A percentile compares a stretch with the other conserved stretches of the same genome.
These are phyloP conservation scores for Pleurotus cornucopiae DNA, from an alignment of 768 basidiomycete genomes.

Conservation along the genomic window DNA sequence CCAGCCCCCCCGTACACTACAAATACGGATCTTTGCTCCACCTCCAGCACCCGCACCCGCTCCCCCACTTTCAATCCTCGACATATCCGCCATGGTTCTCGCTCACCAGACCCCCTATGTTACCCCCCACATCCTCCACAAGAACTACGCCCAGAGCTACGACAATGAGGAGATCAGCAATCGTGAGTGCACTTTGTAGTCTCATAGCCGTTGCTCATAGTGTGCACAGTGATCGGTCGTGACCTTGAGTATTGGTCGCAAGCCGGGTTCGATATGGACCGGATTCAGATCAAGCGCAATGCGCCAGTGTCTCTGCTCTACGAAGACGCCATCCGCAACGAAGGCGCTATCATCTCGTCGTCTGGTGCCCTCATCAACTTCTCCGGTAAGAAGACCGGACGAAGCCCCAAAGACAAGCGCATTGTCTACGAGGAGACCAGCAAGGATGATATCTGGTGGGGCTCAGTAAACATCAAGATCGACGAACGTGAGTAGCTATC, in stretches of 20 bases:
- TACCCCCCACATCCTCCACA: constrained; percentile 87
- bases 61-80: constrained; percentile 1
- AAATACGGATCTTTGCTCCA: constrained; percentile 11
- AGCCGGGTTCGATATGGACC: constrained; percentile 98
- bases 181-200: background rate
- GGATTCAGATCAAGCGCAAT: constrained; percentile 93
- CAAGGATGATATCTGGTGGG: constrained; percentile 99
- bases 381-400: constrained; percentile 98
- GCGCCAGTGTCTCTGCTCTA: constrained; percentile 87
- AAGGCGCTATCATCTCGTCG: constrained; percentile 96
- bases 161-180: constrained; percentile 60
- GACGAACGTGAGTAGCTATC: constrained; percentile 69
- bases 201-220: constrained; percentile 1
- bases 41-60: constrained; percentile 16
- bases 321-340: constrained; percentile 97
- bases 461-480: constrained; percentile 98
- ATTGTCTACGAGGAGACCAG: constrained; percentile 96
- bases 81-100: constrained; percentile 51
- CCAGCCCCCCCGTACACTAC: background rate
- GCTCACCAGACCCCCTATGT: constrained; percentile 78
- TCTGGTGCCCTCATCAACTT: constrained; percentile 99
- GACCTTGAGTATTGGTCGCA: constrained; percentile 98
- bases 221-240: constrained; percentile 71
- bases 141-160: constrained; percentile 72
- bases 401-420: constrained; percentile 98